Base-by-base conservation (phyloP, 148 eudicot species). In the Vaccinium myrtillus region DNA sequence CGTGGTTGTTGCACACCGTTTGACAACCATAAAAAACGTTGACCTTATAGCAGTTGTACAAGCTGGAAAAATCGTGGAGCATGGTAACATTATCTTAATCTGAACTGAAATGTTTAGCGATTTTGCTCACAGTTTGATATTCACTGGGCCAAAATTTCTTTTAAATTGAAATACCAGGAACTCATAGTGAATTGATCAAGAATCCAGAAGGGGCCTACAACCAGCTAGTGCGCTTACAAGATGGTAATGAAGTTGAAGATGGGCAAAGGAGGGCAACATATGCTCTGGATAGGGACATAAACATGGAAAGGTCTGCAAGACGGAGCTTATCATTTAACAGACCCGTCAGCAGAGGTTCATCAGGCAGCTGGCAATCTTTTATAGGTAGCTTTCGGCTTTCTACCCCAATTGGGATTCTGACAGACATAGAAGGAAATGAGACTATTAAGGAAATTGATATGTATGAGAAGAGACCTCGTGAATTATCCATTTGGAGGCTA, bases 21-120 rank as follows among this genome's bases (percentile, higher is more conserved):
- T 95, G 79, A 93, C 94, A n/a, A 95, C 97, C n/a, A 88, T 95
- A 58, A 91, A 91, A 80, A 92, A 92, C 70, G 97, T 95, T 69
- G 92, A 94, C 71, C 81, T 86, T 49, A 95, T 95, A 32, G 98
- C 97, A 54, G 98, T 94, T 5, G 92, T 95, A 80, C 92, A 89
- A 86, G 82, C 85, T 73, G 98, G 98, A 54, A 95, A 94, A 84
- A 89, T 93, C 6, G 87, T 94, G 7, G 98, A 94, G 88, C 87
- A 94, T 89, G 98, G 98, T 94, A 88, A 86, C 4, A 12, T 32
- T 55, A 73, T 59, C 18, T 55, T 39, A 56, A 18, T 36, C 16
- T 75, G 11, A 43, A 12, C 16, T 76, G 23, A 14, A 58, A 76
- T 9, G 21, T 56, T 19, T 13, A 10, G 59, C 0, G n/a, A 19